A percentile compares a stretch with the other conserved stretches of the same genome.
These are phyloP conservation scores for Penicillium daleae DNA, from an alignment of 495 filamentous ascomycete genomes.

Conservation along the genomic window DNA sequence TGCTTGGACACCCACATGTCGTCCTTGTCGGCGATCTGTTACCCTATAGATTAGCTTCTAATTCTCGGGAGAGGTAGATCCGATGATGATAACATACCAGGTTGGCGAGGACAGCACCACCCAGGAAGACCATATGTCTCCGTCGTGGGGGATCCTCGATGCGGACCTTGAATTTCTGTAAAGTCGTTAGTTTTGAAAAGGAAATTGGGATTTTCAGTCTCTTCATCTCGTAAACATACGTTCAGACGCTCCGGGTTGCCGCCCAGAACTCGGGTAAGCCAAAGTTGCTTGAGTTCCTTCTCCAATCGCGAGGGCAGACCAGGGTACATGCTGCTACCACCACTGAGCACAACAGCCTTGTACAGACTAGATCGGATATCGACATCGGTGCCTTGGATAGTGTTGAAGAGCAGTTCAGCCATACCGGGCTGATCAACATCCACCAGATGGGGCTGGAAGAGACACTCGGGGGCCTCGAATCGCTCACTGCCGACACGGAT, in stretches of 20 bases:
- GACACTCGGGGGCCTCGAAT: constrained; percentile 96
- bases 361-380: constrained; percentile 92
- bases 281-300: constrained; percentile 98
- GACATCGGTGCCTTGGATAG: constrained; percentile 93
- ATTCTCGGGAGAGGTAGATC: background rate
- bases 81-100: constrained; percentile 61
- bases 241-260: constrained; percentile 90
- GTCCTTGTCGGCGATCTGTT: constrained; percentile 91
- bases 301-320: constrained; percentile 92
- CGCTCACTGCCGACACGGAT: constrained; percentile 95
- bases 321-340: constrained; percentile 98
- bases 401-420: constrained; percentile 97
- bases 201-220: too few relatives aligned
- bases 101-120: constrained; percentile 94
- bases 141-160: constrained; percentile 97
- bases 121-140: constrained; percentile 98
- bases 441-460: constrained; percentile 98
- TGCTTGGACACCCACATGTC: constrained; percentile 98
- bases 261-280: constrained; percentile 87
- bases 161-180: constrained; percentile 96
- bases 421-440: constrained; percentile 98
- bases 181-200: constrained; percentile 23
- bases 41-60: constrained; percentile 23
- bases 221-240: constrained; percentile 46
- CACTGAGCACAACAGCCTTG: constrained; percentile 95